These are phyloP conservation scores for Metschnikowia cubensis DNA, from an alignment of 805 yeast species.

Conservation along the genomic window DNA sequence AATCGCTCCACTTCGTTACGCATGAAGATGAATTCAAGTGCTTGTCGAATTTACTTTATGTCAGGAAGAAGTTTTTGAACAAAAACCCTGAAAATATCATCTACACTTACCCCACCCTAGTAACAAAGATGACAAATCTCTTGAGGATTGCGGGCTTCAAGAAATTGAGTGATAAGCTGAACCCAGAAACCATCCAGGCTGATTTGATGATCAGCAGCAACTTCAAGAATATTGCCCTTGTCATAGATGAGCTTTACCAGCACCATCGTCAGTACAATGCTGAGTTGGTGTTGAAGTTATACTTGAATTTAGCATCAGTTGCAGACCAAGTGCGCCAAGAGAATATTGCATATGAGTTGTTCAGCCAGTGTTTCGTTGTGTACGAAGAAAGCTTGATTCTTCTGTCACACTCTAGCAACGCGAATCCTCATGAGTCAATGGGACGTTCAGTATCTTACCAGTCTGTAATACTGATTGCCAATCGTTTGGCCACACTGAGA, in stretches of 20 bases:
- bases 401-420: slow-evolving; percentile 13
- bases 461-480: slow-evolving; percentile 43
- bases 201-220: slow-evolving; percentile 40
- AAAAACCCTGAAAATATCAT: slow-evolving; percentile 54
- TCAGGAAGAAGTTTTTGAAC: slow-evolving; percentile 43
- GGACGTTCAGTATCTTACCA: slow-evolving; percentile 49
- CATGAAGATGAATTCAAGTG: slow-evolving; percentile 40
- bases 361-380: slow-evolving; percentile 79
- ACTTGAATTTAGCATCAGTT: slow-evolving; percentile 63
- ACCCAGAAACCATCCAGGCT: slow-evolving; percentile 23
- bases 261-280: slow-evolving; percentile 30
- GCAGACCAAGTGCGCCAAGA: slow-evolving; percentile 75
- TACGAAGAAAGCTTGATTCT: slow-evolving; percentile 60
- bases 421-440: slow-evolving; percentile 36
- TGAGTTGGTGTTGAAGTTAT: slow-evolving; percentile 43
- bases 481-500: slow-evolving; percentile 41
- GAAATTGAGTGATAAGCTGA: slow-evolving; percentile 23
- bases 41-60: slow-evolving; percentile 31
- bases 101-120: slow-evolving; percentile 73
- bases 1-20: slow-evolving; percentile 61
- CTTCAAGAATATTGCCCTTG: slow-evolving; percentile 71
- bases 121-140: slow-evolving; percentile 56
- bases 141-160: slow-evolving; percentile 45
- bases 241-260: slow-evolving; percentile 62
- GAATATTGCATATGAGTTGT: slow-evolving; percentile 80